Evolutionary conservation across 2,329 filamentous ascomycete genomes (phyloP).

Genomic region (Emydomyces testavorans): DNA sequence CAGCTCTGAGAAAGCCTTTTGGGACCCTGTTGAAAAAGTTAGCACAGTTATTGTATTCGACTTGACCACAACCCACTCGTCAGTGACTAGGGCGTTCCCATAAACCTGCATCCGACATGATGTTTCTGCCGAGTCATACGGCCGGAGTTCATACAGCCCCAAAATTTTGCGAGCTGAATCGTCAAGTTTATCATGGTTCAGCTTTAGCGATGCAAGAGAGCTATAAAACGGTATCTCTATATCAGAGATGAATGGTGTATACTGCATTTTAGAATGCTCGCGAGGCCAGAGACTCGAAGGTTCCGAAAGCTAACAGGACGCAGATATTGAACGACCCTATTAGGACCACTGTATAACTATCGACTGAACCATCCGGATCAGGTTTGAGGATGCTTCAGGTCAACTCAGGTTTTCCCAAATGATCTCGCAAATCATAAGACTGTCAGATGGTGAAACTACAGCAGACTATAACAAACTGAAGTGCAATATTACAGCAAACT

Average conservation of each 20-base stretch:
- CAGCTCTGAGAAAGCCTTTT: slow-evolving; percentile 64
- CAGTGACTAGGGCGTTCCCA: slow-evolving; percentile 70
- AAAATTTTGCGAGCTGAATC: slow-evolving; percentile 79
- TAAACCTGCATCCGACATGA: slow-evolving; percentile 86
- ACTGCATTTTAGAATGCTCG: slow-evolving; percentile 47
- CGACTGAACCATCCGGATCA: no score
- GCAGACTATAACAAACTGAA: no score
- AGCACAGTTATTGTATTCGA: neutral
- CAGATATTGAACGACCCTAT: neutral
- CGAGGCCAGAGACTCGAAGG: neutral
- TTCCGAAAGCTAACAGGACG: neutral
- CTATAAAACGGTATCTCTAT: slow-evolving; percentile 94
- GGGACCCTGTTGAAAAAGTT: slow-evolving; percentile 43
- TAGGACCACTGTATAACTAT: no score
- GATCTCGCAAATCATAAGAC: no score
- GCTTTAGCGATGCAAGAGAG: slow-evolving; percentile 81
- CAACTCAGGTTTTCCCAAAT: no score
- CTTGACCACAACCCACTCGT: slow-evolving; percentile 50
- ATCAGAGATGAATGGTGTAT: slow-evolving; percentile 82
- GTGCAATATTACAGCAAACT: no score
- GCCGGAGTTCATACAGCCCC: slow-evolving; percentile 77
- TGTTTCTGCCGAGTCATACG: slow-evolving; percentile 56
- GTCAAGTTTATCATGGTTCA: slow-evolving; percentile 93
- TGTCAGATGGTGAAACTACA: no score
- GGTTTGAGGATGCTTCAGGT: no score